phyloP scores from a whole-genome alignment of 768 basidiomycete genomes.

The Kwoniella europaea region DNA sequence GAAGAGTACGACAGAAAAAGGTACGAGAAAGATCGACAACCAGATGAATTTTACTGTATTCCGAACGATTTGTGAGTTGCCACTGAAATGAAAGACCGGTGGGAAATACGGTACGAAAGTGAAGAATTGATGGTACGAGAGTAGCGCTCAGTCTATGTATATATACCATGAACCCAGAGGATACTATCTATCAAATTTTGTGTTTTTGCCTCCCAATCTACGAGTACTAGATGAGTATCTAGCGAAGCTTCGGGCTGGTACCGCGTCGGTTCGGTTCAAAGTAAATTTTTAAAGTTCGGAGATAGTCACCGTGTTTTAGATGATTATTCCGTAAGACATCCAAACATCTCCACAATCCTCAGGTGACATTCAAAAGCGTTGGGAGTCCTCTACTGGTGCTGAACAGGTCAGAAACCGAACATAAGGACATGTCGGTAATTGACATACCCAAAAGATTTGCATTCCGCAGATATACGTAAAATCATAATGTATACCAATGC shows the following conservation, averaged over 20 bases:
- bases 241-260: neutral
- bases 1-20: slow-evolving; percentile 7
- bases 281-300: slow-evolving; percentile 3
- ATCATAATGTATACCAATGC: neutral
- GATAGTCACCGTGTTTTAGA: neutral
- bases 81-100: too few species aligned
- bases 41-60: too few species aligned
- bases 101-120: too few species aligned
- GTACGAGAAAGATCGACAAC: neutral
- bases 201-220: neutral
- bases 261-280: slow-evolving; percentile 3
- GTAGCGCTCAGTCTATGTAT: too few species aligned
- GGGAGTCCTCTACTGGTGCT: too few species aligned
- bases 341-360: neutral
- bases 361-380: too few species aligned
- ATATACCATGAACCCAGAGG: too few species aligned
- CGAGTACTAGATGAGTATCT: too few species aligned
- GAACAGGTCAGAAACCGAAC: neutral
- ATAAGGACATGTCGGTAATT: neutral
- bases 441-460: neutral
- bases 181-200: neutral
- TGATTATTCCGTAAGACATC: neutral
- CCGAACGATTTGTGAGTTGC: too few species aligned
- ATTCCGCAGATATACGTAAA: neutral
- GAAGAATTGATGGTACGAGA: too few species aligned